A percentile compares a stretch with the other conserved stretches of the same genome.
These are phyloP conservation scores for Diaporthe aspalathi DNA, from an alignment of 2,329 filamentous ascomycete genomes.

Conservation along the genomic window DNA sequence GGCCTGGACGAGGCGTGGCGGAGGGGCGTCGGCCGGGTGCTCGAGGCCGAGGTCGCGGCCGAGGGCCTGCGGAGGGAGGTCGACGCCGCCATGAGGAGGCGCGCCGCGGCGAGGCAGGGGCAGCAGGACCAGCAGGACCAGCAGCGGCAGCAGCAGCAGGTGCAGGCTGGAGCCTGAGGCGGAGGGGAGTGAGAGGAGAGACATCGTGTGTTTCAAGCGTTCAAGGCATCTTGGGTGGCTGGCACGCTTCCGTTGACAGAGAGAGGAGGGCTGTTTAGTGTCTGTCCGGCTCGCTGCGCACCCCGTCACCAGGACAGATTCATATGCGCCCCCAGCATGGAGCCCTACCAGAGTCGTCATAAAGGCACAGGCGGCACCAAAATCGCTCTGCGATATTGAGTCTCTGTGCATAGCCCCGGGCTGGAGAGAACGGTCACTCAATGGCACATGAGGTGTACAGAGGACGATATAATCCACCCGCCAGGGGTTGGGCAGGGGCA, in stretches of 20 bases:
- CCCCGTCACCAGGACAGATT: no score
- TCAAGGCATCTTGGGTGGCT: background rate
- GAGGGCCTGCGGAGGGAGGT: constrained; percentile 77
- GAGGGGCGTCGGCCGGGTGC: constrained; percentile 78
- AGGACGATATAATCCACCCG: background rate
- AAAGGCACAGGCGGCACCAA: background rate
- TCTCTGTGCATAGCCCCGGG: no score
- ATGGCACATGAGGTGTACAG: no score
- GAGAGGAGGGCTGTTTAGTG: background rate
- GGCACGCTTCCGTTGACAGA: background rate
- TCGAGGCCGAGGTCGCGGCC: constrained; percentile 89
- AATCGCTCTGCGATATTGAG: no score
- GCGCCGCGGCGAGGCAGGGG: constrained; percentile 24
- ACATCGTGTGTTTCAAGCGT: background rate
- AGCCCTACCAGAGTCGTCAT: background rate
- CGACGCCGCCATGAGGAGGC: constrained; percentile 68
- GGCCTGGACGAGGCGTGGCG: constrained; percentile 81
- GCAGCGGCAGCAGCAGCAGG: constrained; percentile 29
- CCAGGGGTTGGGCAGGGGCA: background rate
- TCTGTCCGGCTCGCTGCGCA: background rate
- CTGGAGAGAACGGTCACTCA: background rate
- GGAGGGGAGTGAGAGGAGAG: background rate
- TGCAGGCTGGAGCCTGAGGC: background rate
- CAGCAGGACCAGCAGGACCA: no score
- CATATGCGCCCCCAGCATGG: background rate